Conservation (phyloP, 2,329 filamentous ascomycete species). For the Fusarium annulatum region DNA sequence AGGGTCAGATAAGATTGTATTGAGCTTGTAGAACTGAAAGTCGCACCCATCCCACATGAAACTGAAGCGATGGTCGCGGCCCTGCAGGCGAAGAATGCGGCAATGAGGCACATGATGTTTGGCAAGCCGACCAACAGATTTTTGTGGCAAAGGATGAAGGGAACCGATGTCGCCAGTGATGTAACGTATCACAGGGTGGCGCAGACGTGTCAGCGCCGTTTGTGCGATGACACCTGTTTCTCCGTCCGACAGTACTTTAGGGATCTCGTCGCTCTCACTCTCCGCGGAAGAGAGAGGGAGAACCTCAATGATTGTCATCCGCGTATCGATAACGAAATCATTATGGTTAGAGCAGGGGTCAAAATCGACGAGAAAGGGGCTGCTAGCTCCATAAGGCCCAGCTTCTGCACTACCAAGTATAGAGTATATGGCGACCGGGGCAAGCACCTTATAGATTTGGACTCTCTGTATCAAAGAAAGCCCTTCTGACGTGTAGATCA, state of each 20-base stretch:
- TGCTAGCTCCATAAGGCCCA: conserved; percentile 53
- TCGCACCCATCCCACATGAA: conserved; percentile 56
- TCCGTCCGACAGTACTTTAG: conserved; percentile 44
- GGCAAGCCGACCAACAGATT: conserved; percentile 25
- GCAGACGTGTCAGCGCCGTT: conserved; percentile 54
- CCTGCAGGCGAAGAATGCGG: conserved; percentile 52
- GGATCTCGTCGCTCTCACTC: neutral
- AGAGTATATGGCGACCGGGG: conserved; percentile 51
- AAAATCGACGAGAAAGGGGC: conserved; percentile 44
- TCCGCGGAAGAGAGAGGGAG: conserved; percentile 41
- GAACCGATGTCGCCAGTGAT: conserved; percentile 57
- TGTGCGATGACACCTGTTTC: conserved; percentile 54
- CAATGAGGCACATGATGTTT: conserved; percentile 41
- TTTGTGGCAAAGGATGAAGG: conserved; percentile 49
- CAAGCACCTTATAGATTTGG: conserved; percentile 48
- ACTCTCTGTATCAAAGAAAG: conserved; percentile 49
- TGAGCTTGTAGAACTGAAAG: conserved; percentile 50
- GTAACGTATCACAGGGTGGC: conserved; percentile 58
- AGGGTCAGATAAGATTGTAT: conserved; percentile 35
- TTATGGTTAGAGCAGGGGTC: conserved; percentile 6
- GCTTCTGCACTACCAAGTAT: conserved; percentile 57
- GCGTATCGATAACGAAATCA: conserved; percentile 54
- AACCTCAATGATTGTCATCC: conserved; percentile 53
- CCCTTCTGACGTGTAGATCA: conserved; percentile 58
- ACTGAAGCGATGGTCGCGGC: conserved; percentile 56